A percentile compares a stretch with the other conserved stretches of the same genome.
phyloP scores from a whole-genome alignment of 495 filamentous ascomycete genomes.

The Penicillium parvum region DNA sequence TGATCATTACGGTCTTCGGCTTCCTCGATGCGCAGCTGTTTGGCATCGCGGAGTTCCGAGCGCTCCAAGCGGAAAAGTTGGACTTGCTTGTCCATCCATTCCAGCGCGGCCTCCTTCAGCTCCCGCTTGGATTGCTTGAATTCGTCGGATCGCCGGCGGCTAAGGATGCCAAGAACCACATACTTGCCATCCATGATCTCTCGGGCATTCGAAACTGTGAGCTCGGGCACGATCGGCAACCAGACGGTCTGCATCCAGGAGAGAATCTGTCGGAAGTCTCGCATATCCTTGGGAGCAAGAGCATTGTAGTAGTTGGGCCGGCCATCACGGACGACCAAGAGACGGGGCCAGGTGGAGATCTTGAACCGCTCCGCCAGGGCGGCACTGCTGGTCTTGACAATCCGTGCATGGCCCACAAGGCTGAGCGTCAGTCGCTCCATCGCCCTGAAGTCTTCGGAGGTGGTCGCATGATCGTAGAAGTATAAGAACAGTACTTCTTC shows the following conservation, averaged over 20 bases:
- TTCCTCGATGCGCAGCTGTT: constrained; percentile 93
- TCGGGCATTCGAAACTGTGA: constrained; percentile 82
- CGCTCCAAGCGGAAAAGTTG: constrained; percentile 85
- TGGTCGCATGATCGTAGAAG: constrained; percentile 94
- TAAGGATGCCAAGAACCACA: constrained; percentile 87
- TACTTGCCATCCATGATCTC: constrained; percentile 93
- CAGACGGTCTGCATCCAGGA: constrained; percentile 94
- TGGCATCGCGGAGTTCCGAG: constrained; percentile 86
- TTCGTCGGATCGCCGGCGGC: constrained; percentile 71
- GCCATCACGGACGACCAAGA: constrained; percentile 85
- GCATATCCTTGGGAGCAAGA: constrained; percentile 82
- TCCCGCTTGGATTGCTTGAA: constrained; percentile 77
- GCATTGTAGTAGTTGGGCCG: constrained; percentile 82
- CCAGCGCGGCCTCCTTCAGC: constrained; percentile 89
- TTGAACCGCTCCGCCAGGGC: constrained; percentile 75
- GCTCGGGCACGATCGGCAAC: constrained; percentile 95
- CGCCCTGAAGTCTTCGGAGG: constrained; percentile 82
- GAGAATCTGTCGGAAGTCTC: constrained; percentile 74
- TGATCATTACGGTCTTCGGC: constrained; percentile 92
- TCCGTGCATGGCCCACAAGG: constrained; percentile 83
- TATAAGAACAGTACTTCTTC: constrained; percentile 96
- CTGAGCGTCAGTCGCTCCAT: constrained; percentile 80
- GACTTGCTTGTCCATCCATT: constrained; percentile 97
- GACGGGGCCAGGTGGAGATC: constrained; percentile 89
- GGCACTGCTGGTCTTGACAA: constrained; percentile 81